Evolutionary conservation across 192 early-diverging fungal species (phyloP).

Genomic region (Kickxella alabastrina): DNA sequence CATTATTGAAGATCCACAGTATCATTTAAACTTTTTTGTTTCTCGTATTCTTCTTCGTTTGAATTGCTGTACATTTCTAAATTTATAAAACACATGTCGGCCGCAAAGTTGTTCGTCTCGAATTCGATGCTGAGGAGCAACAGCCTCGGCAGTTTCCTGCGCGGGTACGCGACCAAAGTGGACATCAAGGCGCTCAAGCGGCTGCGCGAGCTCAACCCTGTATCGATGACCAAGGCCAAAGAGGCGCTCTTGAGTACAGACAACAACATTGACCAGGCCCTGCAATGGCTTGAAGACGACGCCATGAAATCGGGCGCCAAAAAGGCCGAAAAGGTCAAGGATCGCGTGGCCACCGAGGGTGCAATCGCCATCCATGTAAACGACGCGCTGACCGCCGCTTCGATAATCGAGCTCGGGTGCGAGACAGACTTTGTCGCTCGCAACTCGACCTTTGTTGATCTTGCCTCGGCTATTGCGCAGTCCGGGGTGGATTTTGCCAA

Average conservation of each 20-base stretch:
- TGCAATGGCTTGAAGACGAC: conserved; percentile 76
- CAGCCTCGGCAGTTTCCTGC: too few relatives aligned
- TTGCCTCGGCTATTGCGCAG: conserved; percentile 52
- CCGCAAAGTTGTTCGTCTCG: too few relatives aligned
- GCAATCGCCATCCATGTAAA: conserved; percentile 55
- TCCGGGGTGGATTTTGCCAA: conserved; percentile 6
- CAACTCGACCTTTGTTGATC: conserved; percentile 69
- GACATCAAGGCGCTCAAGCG: conserved; percentile 61
- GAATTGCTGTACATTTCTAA: too few relatives aligned
- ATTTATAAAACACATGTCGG: too few relatives aligned
- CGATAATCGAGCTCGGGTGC: conserved; percentile 73
- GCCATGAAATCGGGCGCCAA: conserved; percentile 63
- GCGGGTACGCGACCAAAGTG: conserved; percentile 43
- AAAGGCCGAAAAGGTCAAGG: conserved; percentile 79
- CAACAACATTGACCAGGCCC: conserved; percentile 73
- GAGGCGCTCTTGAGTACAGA: conserved; percentile 72
- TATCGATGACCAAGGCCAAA: conserved; percentile 79
- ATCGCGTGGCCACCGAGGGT: conserved; percentile 74
- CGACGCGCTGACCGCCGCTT: conserved; percentile 46
- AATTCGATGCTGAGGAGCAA: too few relatives aligned
- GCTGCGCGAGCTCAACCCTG: conserved; percentile 75
- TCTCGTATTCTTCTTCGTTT: too few relatives aligned
- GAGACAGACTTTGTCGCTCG: conserved; percentile 97
- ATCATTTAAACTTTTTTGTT: too few relatives aligned
- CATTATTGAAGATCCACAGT: too few relatives aligned